Evolutionary conservation across 345 rosid genomes (phyloP).

Genomic region (Chamaenerion angustifolium): DNA sequence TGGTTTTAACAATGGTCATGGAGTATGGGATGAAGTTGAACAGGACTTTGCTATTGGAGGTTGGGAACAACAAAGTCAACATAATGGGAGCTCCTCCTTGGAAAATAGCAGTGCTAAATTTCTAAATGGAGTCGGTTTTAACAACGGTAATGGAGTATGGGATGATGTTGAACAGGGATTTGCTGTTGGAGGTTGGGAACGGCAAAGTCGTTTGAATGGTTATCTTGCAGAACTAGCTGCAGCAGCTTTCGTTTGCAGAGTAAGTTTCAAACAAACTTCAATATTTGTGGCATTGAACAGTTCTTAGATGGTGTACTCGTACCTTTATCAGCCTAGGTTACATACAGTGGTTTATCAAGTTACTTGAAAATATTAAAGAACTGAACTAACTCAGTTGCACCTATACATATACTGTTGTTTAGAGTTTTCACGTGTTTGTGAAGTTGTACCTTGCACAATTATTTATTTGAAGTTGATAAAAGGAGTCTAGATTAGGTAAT

Average conservation of each 20-base stretch:
- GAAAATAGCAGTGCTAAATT: constrained; percentile 33
- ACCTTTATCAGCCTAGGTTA: too few relatives aligned
- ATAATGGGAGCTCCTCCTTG: constrained; percentile 26
- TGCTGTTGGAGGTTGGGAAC: constrained; percentile 91
- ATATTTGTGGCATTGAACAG: background rate
- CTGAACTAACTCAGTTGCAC: too few relatives aligned
- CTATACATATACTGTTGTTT: too few relatives aligned
- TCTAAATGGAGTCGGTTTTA: constrained; percentile 84
- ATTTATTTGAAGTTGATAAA: too few relatives aligned
- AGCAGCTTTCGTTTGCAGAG: constrained; percentile 92
- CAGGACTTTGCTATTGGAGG: constrained; percentile 98
- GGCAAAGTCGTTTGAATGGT: constrained; percentile 58
- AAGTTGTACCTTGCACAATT: too few relatives aligned
- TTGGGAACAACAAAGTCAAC: constrained; percentile 39
- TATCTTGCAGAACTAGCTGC: constrained; percentile 89
- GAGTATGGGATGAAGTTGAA: constrained; percentile 53
- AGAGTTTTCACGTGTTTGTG: too few relatives aligned
- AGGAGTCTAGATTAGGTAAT: too few relatives aligned
- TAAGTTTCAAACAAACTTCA: constrained; percentile 16
- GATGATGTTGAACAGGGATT: constrained; percentile 74
- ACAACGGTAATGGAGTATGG: constrained; percentile 69
- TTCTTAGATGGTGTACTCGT: background rate
- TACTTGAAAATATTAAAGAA: too few relatives aligned
- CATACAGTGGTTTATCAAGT: too few relatives aligned
- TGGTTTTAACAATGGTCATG: constrained; percentile 48